Percentiles rank a stretch among this genome's conserved stretches.
phyloP scores from a whole-genome alignment of 805 yeast species.

The Yarrowia hollandica region DNA sequence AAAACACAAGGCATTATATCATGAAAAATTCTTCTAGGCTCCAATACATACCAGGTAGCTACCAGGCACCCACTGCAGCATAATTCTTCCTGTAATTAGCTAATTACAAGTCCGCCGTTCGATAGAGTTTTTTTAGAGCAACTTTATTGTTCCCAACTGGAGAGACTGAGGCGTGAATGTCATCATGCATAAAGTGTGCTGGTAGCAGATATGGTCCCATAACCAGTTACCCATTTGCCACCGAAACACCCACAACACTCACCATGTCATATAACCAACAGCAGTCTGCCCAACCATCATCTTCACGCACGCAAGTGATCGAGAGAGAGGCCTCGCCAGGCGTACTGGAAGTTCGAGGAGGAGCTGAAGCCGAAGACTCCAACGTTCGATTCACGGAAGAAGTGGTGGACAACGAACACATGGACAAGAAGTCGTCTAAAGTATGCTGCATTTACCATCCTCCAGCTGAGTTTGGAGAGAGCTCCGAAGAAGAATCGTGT shows the following conservation, averaged over 20 bases:
- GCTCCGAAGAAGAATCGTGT: slow-evolving; percentile 39
- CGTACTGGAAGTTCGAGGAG: slow-evolving; percentile 1
- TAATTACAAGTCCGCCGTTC: no score
- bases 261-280: slow-evolving; percentile 2
- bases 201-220: background rate
- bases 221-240: background rate
- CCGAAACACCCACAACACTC: background rate
- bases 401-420: slow-evolving; percentile 83
- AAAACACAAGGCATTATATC: no score
- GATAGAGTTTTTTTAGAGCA: background rate
- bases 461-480: slow-evolving; percentile 44
- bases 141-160: background rate
- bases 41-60: no score
- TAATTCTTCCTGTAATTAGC: no score
- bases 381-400: slow-evolving; percentile 80
- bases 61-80: no score
- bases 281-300: slow-evolving; percentile 12
- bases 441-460: slow-evolving; percentile 68
- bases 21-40: no score
- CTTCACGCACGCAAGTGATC: slow-evolving; percentile 12
- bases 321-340: slow-evolving; percentile 16
- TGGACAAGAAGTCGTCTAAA: slow-evolving; percentile 87
- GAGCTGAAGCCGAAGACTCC: slow-evolving; percentile 16
- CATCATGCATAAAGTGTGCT: background rate
- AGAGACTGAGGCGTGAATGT: background rate